These are phyloP conservation scores for Gracilariopsis chorda DNA, from an alignment of 23 red algal species.

Conservation along the genomic window DNA sequence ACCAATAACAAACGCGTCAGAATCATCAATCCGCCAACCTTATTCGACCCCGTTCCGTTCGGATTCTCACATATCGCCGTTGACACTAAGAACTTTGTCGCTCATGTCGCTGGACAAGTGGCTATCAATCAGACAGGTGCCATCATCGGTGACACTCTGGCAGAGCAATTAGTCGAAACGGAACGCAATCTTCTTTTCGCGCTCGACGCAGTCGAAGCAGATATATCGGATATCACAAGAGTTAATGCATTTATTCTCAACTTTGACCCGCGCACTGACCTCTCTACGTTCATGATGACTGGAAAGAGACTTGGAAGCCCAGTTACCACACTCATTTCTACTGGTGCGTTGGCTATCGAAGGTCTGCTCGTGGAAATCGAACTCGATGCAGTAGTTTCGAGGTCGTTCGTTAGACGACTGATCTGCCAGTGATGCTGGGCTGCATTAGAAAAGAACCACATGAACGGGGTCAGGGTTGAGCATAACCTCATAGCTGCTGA, in stretches of 20 bases:
- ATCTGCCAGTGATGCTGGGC: too few species aligned
- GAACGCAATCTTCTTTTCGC: slow-evolving; percentile 1
- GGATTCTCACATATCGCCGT: slow-evolving; percentile 37
- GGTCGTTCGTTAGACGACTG: background rate
- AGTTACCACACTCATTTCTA: background rate
- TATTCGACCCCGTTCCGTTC: slow-evolving; percentile 48
- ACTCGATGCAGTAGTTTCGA: background rate
- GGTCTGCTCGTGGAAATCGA: slow-evolving; percentile 10
- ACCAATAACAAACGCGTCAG: background rate
- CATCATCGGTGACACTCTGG: slow-evolving; percentile 17
- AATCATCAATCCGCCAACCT: slow-evolving; percentile 32
- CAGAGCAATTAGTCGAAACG: slow-evolving; percentile 9
- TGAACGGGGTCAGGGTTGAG: too few species aligned
- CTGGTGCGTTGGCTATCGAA: background rate
- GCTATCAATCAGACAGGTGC: slow-evolving; percentile 14
- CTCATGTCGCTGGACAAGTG: slow-evolving; percentile 34
- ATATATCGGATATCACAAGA: background rate
- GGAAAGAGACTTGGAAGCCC: background rate
- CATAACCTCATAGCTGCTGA: too few species aligned
- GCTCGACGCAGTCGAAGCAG: slow-evolving; percentile 6
- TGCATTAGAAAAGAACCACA: too few species aligned
- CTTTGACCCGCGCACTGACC: background rate
- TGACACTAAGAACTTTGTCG: slow-evolving; percentile 24
- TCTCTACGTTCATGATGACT: background rate
- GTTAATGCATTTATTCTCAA: slow-evolving; percentile 30